Base-by-base conservation (phyloP, 768 basidiomycete genomes). In the Boletus edulis region DNA sequence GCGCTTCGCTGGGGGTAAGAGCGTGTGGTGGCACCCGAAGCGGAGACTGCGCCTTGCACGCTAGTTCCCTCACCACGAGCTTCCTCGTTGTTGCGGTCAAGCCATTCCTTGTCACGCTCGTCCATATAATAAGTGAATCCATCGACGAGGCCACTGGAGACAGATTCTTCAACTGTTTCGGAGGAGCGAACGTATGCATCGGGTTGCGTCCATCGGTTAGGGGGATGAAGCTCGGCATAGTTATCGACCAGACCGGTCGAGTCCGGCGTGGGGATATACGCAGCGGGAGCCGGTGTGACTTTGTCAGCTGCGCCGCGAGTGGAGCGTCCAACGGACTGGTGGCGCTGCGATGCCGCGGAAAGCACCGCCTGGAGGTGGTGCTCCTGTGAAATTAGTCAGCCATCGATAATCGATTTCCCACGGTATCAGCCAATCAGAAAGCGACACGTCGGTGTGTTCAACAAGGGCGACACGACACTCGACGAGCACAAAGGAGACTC, bases 51-150 rank as follows among this genome's bases (percentile, higher is more conserved):
- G 20, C 85, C 87, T 63, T 90, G 89, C 0, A 81, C 80, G 57
- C 87, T 91, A 1, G 90, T 89, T 17, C 93, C 93, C 68, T 94
- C 91, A 17, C 89, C 91, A 14, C 87, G 80, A 2, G 89, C 91
- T 53, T 87, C 83, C 65, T 87, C 87, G 63, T 98, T 97, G 66
- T 92, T 93, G 73, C 85, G 88, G 62, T 91, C 88, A 32, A 99
- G 81, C 96, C 96, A 99, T 59, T 89, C 89, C 64, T 89, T 85
- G 75, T 98, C 96, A 17, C 89, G 86, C 70, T 98, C 97, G 63
- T 99, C 96, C 89, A 98, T 91, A 60, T 84, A 91, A 67, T 98
- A 98, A 2, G 86, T 85, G 72, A 89, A 89, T 0, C 89, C 88
- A 61, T 88, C 84, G 32, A 82, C 74, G 53, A 94, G 81, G 12